A percentile compares a stretch with the other conserved stretches of the same genome.
Evolutionary conservation across 2,329 filamentous ascomycete genomes (phyloP).

Genomic region (Penicillium sp.): DNA sequence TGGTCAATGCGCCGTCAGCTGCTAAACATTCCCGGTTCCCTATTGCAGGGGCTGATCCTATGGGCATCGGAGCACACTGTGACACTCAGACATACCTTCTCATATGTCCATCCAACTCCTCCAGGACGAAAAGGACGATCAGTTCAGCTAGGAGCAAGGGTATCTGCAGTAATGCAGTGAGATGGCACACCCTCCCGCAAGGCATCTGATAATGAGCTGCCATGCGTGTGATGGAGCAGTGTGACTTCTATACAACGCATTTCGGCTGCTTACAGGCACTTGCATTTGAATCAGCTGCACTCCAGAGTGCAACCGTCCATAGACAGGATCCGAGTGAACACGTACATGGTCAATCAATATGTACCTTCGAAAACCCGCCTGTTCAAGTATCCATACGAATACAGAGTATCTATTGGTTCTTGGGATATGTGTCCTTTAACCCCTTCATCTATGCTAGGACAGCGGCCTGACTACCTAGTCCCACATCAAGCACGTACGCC

Average conservation of each 20-base stretch:
- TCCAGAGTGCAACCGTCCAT: background rate
- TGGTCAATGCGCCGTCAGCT: background rate
- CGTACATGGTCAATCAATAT: too few species aligned
- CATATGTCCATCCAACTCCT: slow-evolving; percentile 2
- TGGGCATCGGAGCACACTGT: slow-evolving; percentile 1
- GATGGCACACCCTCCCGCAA: slow-evolving; percentile 13
- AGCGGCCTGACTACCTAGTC: background rate
- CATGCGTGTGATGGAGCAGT: slow-evolving; percentile 2
- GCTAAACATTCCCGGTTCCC: background rate
- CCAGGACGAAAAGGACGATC: slow-evolving; percentile 5
- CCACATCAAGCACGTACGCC: background rate
- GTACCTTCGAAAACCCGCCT: background rate
- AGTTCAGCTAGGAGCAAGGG: slow-evolving; percentile 13
- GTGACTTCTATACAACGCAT: background rate
- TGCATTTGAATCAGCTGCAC: background rate
- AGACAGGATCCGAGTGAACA: background rate
- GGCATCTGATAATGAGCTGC: slow-evolving; percentile 1
- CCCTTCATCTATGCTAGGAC: background rate
- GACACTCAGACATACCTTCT: slow-evolving; percentile 15
- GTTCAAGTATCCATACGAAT: background rate
- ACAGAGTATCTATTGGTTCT: background rate
- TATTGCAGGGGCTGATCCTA: slow-evolving; percentile 21
- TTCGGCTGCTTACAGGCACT: background rate
- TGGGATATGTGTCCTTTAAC: background rate
- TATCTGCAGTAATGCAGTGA: slow-evolving; percentile 18